Evolutionary conservation across 2,329 filamentous ascomycete species (phyloP).

Genomic region (Ascochyta koolunga): DNA sequence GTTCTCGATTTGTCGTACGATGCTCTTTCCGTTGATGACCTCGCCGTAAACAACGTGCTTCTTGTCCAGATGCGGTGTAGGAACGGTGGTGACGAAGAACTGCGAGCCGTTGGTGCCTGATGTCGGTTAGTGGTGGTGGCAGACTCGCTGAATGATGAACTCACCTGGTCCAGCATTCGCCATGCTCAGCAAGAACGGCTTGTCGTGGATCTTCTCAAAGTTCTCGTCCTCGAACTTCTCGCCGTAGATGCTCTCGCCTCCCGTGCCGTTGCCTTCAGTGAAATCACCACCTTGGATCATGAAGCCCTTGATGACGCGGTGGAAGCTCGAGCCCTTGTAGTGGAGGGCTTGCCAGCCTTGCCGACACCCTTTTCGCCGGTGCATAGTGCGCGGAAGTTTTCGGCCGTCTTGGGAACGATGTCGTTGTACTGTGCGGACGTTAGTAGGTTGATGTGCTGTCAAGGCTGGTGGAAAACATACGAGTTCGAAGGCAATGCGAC

Average conservation of each 20-base stretch:
- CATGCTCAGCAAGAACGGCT: slow-evolving; percentile 94
- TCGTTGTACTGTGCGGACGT: slow-evolving; percentile 39
- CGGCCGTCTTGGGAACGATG: slow-evolving; percentile 89
- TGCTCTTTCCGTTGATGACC: slow-evolving; percentile 88
- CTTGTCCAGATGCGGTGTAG: slow-evolving; percentile 91
- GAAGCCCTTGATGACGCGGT: slow-evolving; percentile 97
- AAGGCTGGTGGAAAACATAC: slow-evolving; percentile 51
- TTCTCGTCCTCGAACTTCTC: slow-evolving; percentile 98
- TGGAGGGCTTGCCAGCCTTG: slow-evolving; percentile 83
- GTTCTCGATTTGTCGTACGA: slow-evolving; percentile 90
- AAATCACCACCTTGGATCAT: slow-evolving; percentile 99
- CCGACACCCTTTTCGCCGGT: slow-evolving; percentile 91
- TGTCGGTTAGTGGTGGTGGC: slow-evolving; percentile 11
- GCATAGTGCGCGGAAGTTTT: slow-evolving; percentile 94
- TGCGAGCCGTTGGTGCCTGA: slow-evolving; percentile 92
- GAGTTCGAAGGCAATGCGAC: slow-evolving; percentile 87
- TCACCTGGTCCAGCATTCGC: slow-evolving; percentile 91
- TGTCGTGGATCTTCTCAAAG: slow-evolving; percentile 89
- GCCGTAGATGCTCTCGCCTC: slow-evolving; percentile 96
- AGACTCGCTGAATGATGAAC: slow-evolving; percentile 34
- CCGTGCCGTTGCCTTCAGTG: slow-evolving; percentile 90
- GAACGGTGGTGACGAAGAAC: slow-evolving; percentile 96
- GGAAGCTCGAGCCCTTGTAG: slow-evolving; percentile 92
- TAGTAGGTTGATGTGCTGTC: neutral
- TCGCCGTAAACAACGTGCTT: slow-evolving; percentile 99